Evolutionary conservation across 2,329 filamentous ascomycete species (phyloP).

Genomic region (Nemania diffusa): DNA sequence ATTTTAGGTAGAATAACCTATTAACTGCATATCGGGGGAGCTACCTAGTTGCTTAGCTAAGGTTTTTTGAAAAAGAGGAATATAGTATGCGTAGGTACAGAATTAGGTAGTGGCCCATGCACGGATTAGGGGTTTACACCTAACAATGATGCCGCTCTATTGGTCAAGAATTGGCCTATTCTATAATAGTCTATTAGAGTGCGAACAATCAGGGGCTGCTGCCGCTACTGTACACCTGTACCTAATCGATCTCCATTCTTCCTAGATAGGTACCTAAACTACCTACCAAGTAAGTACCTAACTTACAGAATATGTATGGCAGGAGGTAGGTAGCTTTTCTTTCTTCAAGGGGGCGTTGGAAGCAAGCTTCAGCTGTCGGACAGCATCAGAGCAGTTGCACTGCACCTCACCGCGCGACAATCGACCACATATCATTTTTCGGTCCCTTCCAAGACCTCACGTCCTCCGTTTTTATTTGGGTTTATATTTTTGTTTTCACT

Average conservation of each 20-base stretch:
- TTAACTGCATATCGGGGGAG: too few species aligned
- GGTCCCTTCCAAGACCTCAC: background rate
- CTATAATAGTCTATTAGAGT: too few species aligned
- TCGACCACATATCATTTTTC: background rate
- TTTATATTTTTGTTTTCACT: background rate
- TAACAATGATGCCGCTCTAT: background rate
- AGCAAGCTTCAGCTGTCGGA: background rate
- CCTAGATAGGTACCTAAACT: background rate
- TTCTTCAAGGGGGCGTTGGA: background rate
- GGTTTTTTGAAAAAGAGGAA: too few species aligned
- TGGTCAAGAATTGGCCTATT: too few species aligned
- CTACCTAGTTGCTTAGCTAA: too few species aligned
- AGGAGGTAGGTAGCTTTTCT: too few species aligned
- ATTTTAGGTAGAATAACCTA: too few species aligned
- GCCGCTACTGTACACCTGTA: too few species aligned
- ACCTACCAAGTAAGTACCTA: background rate
- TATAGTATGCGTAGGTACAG: too few species aligned
- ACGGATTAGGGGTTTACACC: background rate
- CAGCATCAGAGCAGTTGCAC: background rate
- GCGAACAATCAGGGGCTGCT: background rate
- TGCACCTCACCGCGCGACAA: background rate
- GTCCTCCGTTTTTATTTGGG: background rate
- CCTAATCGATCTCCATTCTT: too few species aligned
- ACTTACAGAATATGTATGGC: too few species aligned
- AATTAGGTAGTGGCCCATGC: slow-evolving; percentile 5